A percentile compares a stretch with the other conserved stretches of the same genome.
These are phyloP conservation scores for Purshia tridentata DNA, from an alignment of 306 rosid species.

Conservation along the genomic window DNA sequence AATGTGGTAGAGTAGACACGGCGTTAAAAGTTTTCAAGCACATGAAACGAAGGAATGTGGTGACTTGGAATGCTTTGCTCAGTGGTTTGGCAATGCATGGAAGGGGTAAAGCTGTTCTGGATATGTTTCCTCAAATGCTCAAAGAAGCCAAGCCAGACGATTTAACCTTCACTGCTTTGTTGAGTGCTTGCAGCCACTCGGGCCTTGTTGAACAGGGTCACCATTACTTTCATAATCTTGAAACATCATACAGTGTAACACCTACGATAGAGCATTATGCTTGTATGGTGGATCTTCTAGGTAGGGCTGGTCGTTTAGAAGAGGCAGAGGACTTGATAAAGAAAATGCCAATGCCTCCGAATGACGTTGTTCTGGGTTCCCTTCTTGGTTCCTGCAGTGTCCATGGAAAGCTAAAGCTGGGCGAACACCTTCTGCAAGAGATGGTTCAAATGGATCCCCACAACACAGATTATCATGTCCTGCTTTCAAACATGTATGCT, in stretches of 20 bases:
- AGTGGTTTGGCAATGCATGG: conserved; percentile 80
- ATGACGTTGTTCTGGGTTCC: conserved; percentile 69
- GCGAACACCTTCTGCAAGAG: conserved; percentile 51
- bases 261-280: conserved; percentile 70
- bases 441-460: conserved; percentile 56
- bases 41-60: conserved; percentile 51
- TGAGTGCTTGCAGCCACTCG: conserved; percentile 74
- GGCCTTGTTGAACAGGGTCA: conserved; percentile 65
- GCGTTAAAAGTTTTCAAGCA: conserved; percentile 45
- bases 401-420: conserved; percentile 51
- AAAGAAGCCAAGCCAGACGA: conserved; percentile 63
- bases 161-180: conserved; percentile 59
- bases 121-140: conserved; percentile 53
- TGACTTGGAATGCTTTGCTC: conserved; percentile 79
- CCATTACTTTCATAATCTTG: conserved; percentile 48
- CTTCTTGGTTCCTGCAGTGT: conserved; percentile 63
- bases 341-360: conserved; percentile 65
- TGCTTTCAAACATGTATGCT: conserved; percentile 69
- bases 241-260: conserved; percentile 35
- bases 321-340: conserved; percentile 51
- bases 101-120: conserved; percentile 39
- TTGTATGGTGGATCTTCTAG: conserved; percentile 69
- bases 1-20: conserved; percentile 56
- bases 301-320: conserved; percentile 63
- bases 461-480: conserved; percentile 58